A percentile compares a stretch with the other conserved stretches of the same genome.
Evolutionary conservation across 768 basidiomycete genomes (phyloP).

Genomic region (Hygrocybe coccinea): DNA sequence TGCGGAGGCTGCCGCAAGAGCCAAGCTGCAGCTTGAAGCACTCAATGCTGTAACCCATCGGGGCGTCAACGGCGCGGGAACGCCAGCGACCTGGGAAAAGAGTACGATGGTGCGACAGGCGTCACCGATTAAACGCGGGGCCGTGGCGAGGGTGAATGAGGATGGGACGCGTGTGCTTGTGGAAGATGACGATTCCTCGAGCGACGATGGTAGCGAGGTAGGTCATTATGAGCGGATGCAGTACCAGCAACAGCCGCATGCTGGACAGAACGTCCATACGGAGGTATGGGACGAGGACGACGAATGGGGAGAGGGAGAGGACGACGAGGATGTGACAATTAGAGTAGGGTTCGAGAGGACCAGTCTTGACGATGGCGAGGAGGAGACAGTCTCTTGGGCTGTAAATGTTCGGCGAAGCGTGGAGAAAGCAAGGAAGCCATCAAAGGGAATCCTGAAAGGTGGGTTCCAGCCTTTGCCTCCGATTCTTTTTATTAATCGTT

Average conservation of each 20-base stretch:
- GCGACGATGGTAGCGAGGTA: slow-evolving; percentile 53
- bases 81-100: slow-evolving; percentile 69
- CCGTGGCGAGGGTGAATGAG: slow-evolving; percentile 47
- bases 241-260: slow-evolving; percentile 33
- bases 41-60: slow-evolving; percentile 40
- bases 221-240: slow-evolving; percentile 42
- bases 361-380: slow-evolving; percentile 48
- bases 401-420: slow-evolving; percentile 65
- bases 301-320: slow-evolving; percentile 70
- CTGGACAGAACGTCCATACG: slow-evolving; percentile 40
- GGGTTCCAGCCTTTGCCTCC: slow-evolving; percentile 28
- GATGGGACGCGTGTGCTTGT: slow-evolving; percentile 62
- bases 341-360: slow-evolving; percentile 51
- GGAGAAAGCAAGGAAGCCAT: slow-evolving; percentile 60
- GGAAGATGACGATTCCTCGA: slow-evolving; percentile 67
- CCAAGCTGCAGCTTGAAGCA: slow-evolving; percentile 54
- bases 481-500: background rate
- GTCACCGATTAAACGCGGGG: slow-evolving; percentile 40
- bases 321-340: slow-evolving; percentile 71
- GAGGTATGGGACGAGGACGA: slow-evolving; percentile 71
- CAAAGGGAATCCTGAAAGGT: slow-evolving; percentile 89
- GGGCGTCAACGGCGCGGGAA: slow-evolving; percentile 36
- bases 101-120: slow-evolving; percentile 64
- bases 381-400: slow-evolving; percentile 75
- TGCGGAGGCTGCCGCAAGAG: slow-evolving; percentile 68